phyloP scores from a whole-genome alignment of 352 stramenopile genomes.

The Plasmopara viticola region DNA sequence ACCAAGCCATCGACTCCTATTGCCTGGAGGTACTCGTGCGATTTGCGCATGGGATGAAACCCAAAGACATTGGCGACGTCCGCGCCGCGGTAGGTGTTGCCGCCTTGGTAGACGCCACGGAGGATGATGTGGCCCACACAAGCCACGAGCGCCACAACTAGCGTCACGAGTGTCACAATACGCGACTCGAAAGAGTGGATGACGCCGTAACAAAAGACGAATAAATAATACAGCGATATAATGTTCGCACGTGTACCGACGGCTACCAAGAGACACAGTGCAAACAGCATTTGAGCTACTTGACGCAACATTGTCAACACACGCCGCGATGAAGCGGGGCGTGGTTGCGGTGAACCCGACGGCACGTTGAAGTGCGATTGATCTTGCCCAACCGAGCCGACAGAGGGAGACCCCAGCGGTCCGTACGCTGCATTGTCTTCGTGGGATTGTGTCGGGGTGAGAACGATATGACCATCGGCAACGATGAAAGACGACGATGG shows the following conservation, averaged over 20 bases:
- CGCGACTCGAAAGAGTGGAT: constrained; percentile 60
- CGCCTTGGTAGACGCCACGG: constrained; percentile 12
- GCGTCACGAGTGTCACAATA: constrained; percentile 32
- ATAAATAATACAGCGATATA: constrained; percentile 63
- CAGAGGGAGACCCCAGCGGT: constrained; percentile 30
- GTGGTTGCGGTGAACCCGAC: constrained; percentile 4
- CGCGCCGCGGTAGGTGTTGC: constrained; percentile 12
- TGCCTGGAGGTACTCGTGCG: constrained; percentile 34
- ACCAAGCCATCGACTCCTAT: constrained; percentile 61
- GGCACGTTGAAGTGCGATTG: constrained; percentile 12
- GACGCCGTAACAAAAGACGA: constrained; percentile 57
- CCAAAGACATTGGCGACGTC: constrained; percentile 35
- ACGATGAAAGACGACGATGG: constrained; percentile 19
- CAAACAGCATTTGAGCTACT: constrained; percentile 32
- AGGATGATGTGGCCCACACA: constrained; percentile 42
- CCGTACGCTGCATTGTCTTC: constrained; percentile 24
- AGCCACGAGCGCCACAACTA: constrained; percentile 38
- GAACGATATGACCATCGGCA: constrained; percentile 32
- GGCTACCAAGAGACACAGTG: constrained; percentile 45
- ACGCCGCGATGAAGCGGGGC: constrained; percentile 18
- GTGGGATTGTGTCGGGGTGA: constrained; percentile 26
- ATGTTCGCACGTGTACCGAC: constrained; percentile 45
- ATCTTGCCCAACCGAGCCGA: constrained; percentile 12
- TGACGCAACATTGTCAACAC: constrained; percentile 18
- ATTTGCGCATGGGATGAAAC: constrained; percentile 32